These are phyloP conservation scores for Dioscorea dumetorum DNA, from an alignment of 106 monocot species.

Conservation along the genomic window DNA sequence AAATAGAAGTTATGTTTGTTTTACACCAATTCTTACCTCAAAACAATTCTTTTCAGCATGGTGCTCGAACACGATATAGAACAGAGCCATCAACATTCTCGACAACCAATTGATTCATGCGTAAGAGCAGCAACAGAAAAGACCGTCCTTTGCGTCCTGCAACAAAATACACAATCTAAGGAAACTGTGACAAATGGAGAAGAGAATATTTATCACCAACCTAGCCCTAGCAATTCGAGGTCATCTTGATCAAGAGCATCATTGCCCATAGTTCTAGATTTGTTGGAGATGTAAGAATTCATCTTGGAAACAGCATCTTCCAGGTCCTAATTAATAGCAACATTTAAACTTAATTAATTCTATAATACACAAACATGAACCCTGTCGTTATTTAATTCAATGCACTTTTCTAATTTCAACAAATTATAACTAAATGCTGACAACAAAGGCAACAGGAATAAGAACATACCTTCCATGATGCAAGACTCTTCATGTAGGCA, in stretches of 20 bases:
- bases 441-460: neutral
- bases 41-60: no score
- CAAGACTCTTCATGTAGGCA: constrained; percentile 65
- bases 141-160: no score
- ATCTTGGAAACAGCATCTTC: constrained; percentile 29
- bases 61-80: no score
- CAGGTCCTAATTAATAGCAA: constrained; percentile 24
- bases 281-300: constrained; percentile 29
- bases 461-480: constrained; percentile 72
- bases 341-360: neutral
- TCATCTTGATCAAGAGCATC: constrained; percentile 28
- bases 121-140: no score
- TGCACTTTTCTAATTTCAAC: neutral
- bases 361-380: neutral
- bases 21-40: no score
- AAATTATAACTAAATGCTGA: neutral
- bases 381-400: no score
- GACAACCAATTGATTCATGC: no score
- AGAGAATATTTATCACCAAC: constrained; percentile 14
- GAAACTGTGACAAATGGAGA: no score
- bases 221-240: constrained; percentile 35
- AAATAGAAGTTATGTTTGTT: no score
- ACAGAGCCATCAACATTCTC: no score
- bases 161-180: no score
- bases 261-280: constrained; percentile 6